Evolutionary conservation across 108 stramenopile genomes (phyloP).

Genomic region (Pseudonitzschia delicatissima): DNA sequence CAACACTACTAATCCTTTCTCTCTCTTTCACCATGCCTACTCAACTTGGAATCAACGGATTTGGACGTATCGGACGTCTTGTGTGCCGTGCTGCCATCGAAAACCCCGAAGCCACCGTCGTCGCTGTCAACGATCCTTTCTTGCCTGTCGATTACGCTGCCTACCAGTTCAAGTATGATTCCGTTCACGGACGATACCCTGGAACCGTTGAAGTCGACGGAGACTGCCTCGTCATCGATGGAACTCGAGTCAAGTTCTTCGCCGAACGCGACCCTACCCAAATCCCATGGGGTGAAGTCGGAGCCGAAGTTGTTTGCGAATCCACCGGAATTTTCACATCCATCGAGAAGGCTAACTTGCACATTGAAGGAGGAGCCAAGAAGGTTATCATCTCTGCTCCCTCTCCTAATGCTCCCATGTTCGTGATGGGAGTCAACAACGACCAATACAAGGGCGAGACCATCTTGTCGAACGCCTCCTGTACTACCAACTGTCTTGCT

Average conservation of each 20-base stretch:
- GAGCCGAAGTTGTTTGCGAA: slow-evolving; percentile 93
- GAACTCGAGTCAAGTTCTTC: slow-evolving; percentile 79
- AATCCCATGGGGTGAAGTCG: slow-evolving; percentile 89
- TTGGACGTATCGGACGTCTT: slow-evolving; percentile 95
- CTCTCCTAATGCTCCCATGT: slow-evolving; percentile 96
- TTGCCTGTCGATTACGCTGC: slow-evolving; percentile 79
- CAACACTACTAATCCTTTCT: background rate
- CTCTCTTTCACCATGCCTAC: slow-evolving; percentile 46
- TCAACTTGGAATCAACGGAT: slow-evolving; percentile 92
- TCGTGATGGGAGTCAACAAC: slow-evolving; percentile 98
- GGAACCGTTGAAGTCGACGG: slow-evolving; percentile 80
- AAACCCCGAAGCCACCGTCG: slow-evolving; percentile 78
- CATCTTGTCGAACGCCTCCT: slow-evolving; percentile 98
- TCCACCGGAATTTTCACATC: slow-evolving; percentile 97
- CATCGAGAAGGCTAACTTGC: slow-evolving; percentile 80
- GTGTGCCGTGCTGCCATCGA: slow-evolving; percentile 92
- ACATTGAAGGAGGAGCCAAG: slow-evolving; percentile 94
- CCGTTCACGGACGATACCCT: slow-evolving; percentile 90
- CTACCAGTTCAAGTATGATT: slow-evolving; percentile 98
- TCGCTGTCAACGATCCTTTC: slow-evolving; percentile 96
- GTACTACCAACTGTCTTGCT: slow-evolving; percentile 99
- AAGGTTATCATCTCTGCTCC: slow-evolving; percentile 96
- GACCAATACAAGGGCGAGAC: slow-evolving; percentile 67
- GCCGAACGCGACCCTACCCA: slow-evolving; percentile 83
- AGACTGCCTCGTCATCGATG: slow-evolving; percentile 85